Conservation (phyloP, 2,329 filamentous ascomycete species). For the Fusarium ramigenum region DNA sequence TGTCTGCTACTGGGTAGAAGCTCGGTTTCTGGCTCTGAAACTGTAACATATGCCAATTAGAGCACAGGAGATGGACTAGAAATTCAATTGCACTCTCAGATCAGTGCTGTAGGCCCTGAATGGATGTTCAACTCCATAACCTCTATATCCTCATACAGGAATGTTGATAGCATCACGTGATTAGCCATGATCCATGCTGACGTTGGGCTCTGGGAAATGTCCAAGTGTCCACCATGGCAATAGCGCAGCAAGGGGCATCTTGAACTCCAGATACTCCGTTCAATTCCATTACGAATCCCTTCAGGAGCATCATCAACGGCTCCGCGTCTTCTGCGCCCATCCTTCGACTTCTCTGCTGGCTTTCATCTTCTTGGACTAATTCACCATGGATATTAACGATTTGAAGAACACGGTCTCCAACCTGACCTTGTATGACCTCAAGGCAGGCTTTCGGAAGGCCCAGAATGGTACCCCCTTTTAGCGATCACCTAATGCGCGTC, state of each 20-base stretch:
- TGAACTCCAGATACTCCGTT: constrained; percentile 22
- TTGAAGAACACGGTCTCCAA: constrained; percentile 89
- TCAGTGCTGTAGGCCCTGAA: not conserved
- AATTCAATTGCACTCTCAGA: not conserved
- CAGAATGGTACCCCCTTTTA: constrained; percentile 79
- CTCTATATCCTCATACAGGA: not conserved
- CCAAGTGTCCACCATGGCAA: constrained; percentile 43
- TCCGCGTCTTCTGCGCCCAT: constrained; percentile 1
- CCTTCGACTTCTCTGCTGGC: not conserved
- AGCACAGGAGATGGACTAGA: not conserved
- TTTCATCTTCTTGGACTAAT: constrained; percentile 29
- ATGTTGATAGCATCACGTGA: constrained; percentile 14
- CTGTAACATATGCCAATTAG: not conserved
- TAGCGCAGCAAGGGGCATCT: constrained; percentile 41
- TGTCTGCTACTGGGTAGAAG: not conserved
- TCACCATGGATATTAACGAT: constrained; percentile 82
- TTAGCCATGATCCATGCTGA: constrained; percentile 30
- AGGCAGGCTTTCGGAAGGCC: constrained; percentile 92
- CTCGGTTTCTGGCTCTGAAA: not conserved
- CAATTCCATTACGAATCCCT: constrained; percentile 18
- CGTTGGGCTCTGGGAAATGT: constrained; percentile 38
- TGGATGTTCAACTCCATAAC: not conserved
- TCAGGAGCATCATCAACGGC: constrained; percentile 21
- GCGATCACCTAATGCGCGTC: constrained; percentile 8
- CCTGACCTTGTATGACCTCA: constrained; percentile 93